These are phyloP conservation scores for Globisporangium acanthophoron DNA, from an alignment of 352 stramenopile genomes.

Conservation along the genomic window DNA sequence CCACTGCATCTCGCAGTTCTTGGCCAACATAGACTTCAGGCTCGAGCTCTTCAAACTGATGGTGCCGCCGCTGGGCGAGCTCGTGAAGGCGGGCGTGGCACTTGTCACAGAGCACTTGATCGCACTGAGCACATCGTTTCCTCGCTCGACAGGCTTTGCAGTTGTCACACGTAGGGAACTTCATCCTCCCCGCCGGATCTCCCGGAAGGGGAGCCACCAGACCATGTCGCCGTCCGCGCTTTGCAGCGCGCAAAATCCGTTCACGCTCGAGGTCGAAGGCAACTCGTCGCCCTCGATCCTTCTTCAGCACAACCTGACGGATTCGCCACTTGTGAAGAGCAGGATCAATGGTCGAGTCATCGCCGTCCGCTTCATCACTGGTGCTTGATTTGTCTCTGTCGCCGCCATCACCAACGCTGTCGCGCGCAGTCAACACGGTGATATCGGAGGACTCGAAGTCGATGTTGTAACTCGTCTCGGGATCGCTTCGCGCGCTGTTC, in stretches of 20 bases:
- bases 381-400: neutral
- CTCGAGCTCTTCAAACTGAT: slow-evolving; percentile 39
- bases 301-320: slow-evolving; percentile 30
- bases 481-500: neutral
- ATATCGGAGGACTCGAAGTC: neutral
- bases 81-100: slow-evolving; percentile 58
- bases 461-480: neutral
- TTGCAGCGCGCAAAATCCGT: slow-evolving; percentile 26
- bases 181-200: slow-evolving; percentile 24
- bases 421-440: neutral
- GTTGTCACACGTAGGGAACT: slow-evolving; percentile 47
- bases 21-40: slow-evolving; percentile 23
- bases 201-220: slow-evolving; percentile 46
- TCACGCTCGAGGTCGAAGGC: slow-evolving; percentile 39
- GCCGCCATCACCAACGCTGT: neutral
- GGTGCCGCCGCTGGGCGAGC: slow-evolving; percentile 38
- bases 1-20: slow-evolving; percentile 13
- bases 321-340: slow-evolving; percentile 30
- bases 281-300: slow-evolving; percentile 15
- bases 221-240: slow-evolving; percentile 42
- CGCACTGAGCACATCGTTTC: slow-evolving; percentile 46
- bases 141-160: slow-evolving; percentile 35
- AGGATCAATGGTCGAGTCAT: slow-evolving; percentile 8
- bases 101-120: slow-evolving; percentile 55
- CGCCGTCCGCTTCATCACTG: neutral